Conservation (phyloP, 805 yeast species). For the Yarrowia yakushimensis region DNA sequence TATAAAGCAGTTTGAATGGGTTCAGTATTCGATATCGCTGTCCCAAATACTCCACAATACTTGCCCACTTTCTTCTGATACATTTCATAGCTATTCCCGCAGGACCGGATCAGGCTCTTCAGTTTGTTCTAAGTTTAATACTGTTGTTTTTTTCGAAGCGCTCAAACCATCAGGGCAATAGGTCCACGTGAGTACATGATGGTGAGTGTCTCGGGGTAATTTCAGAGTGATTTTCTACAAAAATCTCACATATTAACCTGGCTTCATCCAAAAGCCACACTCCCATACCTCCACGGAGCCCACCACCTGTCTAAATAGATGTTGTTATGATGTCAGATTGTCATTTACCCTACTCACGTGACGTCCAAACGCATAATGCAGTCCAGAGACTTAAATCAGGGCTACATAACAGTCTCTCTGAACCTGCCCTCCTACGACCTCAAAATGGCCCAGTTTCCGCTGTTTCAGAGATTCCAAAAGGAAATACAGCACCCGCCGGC, state of each 20-base stretch:
- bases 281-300: background rate
- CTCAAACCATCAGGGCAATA: background rate
- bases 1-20: no score
- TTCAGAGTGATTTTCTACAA: background rate
- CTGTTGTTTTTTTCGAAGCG: no score
- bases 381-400: background rate
- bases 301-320: background rate
- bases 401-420: background rate
- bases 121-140: no score
- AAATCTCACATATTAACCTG: background rate
- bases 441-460: conserved; percentile 21
- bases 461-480: conserved; percentile 16
- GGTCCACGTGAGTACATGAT: background rate
- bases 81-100: background rate
- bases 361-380: background rate
- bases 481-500: conserved; percentile 31
- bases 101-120: no score
- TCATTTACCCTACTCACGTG: conserved; percentile 21
- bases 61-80: background rate
- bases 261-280: background rate
- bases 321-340: background rate
- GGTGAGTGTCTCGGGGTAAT: no score
- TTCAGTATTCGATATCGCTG: no score
- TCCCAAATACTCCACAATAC: no score
- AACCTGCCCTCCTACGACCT: background rate